Base-by-base conservation (phyloP, 192 early-diverging fungal species). In the Obelidium mucronatum region DNA sequence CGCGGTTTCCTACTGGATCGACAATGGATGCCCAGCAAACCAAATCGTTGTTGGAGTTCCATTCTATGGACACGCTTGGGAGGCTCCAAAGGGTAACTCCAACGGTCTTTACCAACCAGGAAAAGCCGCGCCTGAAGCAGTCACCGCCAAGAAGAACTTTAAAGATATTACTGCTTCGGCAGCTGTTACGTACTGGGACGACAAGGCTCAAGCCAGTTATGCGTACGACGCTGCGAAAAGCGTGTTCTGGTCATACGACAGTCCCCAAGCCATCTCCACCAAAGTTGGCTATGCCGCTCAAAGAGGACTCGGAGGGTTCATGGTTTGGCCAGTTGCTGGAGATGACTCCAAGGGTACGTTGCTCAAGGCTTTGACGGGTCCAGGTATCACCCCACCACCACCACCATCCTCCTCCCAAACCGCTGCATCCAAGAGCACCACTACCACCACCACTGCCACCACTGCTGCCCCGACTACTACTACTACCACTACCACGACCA, bases 11-110 rank as follows among this genome's bases (percentile, higher is more conserved):
- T 34, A 52, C 26, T 78, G 24, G 15, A 33, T 75, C 34, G 39
- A 78, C 53, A 74, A 39, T 17, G 75, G 75, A 26, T 78, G 76
- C 59, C 26, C 55, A 64, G 39, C 71, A 1, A 31, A 62, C 60
- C 35, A 78, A 40, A 26, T 78, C 26, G 59, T 78, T 19, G n/a
- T 78, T 5, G 76, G 76, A 26, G 74, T 78, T n/a, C 76, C 76
- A 13, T 78, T 78, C 33, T 78, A 77, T 73, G 73, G 62, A 26
- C 59, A 36, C 40, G 73, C 73, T 24, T 67, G 64, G 64, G n/a
- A n/a, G n/a, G n/a, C n/a, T n/a, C n/a, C n/a, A n/a, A n/a, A n/a
- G n/a, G n/a, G n/a, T n/a, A n/a, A n/a, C n/a, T n/a, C n/a, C n/a
- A n/a, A n/a, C n/a, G n/a, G n/a, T n/a, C n/a, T n/a, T n/a, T n/a